These are phyloP conservation scores for Diophrys appendiculata DNA, from an alignment of 73 alveolate species.

Conservation along the genomic window DNA sequence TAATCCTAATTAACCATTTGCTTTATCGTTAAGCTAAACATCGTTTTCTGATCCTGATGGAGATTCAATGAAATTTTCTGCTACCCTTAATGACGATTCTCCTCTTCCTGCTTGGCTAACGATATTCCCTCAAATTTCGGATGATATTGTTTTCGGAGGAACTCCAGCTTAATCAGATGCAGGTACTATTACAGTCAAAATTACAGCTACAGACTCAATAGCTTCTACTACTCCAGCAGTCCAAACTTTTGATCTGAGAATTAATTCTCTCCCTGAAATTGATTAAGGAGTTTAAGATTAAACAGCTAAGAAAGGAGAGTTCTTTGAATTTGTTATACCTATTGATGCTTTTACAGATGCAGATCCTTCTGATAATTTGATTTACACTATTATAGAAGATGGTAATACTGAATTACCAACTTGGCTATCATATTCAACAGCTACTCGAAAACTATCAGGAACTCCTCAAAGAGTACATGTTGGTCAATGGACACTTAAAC, in stretches of 20 bases:
- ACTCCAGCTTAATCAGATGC: slow-evolving; percentile 5
- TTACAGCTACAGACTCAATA: slow-evolving; percentile 17
- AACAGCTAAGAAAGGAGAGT: slow-evolving; percentile 1
- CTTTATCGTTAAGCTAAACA: background rate
- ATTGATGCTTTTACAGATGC: background rate
- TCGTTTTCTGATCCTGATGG: slow-evolving; percentile 3
- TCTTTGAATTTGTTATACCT: background rate
- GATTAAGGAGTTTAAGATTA: background rate
- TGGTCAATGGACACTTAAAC: background rate
- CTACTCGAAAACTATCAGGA: background rate
- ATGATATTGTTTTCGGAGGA: slow-evolving; percentile 3
- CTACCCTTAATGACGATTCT: background rate
- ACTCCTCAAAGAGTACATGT: background rate
- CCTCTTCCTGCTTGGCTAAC: slow-evolving; percentile 6
- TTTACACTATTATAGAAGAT: background rate
- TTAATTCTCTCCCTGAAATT: background rate
- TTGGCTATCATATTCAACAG: background rate
- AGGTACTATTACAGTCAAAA: background rate
- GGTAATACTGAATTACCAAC: background rate
- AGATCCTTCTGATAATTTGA: background rate
- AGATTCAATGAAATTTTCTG: slow-evolving; percentile 1
- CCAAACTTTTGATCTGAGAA: background rate
- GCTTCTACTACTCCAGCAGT: slow-evolving; percentile 4
- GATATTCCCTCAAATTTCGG: background rate
- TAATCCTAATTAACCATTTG: background rate